phyloP scores from a whole-genome alignment of 2,329 filamentous ascomycete genomes.

The Xenoacremonium recifei region DNA sequence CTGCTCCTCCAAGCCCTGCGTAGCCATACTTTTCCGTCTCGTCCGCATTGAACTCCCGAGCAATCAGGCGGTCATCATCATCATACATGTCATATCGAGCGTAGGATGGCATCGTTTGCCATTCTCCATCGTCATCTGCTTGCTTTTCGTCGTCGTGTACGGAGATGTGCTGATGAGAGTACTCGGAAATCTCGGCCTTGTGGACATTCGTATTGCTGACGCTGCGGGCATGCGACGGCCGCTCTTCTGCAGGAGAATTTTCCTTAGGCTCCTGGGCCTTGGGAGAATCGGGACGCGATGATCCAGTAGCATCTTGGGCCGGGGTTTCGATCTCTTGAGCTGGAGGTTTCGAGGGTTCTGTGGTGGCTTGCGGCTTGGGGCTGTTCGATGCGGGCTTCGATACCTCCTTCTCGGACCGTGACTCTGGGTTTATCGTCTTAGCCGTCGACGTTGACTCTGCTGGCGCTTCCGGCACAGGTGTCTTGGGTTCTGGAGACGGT shows the following conservation, averaged over 20 bases:
- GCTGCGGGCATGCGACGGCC: constrained; percentile 33
- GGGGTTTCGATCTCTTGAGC: background rate
- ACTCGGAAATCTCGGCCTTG: constrained; percentile 62
- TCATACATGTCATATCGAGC: constrained; percentile 95
- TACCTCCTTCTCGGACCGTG: background rate
- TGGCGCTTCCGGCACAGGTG: constrained; percentile 6
- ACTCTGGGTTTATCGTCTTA: constrained; percentile 3
- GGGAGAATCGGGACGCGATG: constrained; percentile 7
- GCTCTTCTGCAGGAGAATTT: constrained; percentile 15
- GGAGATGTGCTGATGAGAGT: constrained; percentile 81
- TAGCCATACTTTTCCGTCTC: constrained; percentile 64
- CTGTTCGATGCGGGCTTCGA: constrained; percentile 5
- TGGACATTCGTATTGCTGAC: constrained; percentile 36
- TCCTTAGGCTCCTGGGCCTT: constrained; percentile 10
- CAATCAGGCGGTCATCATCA: constrained; percentile 84
- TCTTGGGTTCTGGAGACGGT: constrained; percentile 15
- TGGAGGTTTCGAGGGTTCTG: constrained; percentile 2
- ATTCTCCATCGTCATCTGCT: constrained; percentile 62
- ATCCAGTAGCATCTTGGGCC: constrained; percentile 9
- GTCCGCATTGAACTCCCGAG: constrained; percentile 74
- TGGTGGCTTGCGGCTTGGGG: constrained; percentile 1
- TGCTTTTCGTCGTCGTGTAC: constrained; percentile 53
- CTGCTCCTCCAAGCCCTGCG: constrained; percentile 78
- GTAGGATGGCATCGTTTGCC: constrained; percentile 94
- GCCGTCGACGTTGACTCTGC: background rate